Base-by-base conservation (phyloP, 1,284 basidiomycete genomes). In the Papiliotrema nemorosa region DNA sequence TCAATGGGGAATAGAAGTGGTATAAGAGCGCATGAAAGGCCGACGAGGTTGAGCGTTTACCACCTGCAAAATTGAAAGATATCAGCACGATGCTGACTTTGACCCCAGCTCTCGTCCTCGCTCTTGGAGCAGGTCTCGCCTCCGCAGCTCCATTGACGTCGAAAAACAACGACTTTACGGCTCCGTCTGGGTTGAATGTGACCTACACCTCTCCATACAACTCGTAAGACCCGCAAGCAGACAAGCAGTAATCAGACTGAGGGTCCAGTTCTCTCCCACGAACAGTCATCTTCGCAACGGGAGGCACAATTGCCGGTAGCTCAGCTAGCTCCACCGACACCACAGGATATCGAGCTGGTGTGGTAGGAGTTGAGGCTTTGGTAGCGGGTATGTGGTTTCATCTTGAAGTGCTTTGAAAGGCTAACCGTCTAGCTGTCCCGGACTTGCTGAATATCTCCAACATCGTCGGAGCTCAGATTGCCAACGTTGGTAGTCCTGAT, bases 221-320 rank as follows among this genome's bases (percentile, higher is more conserved):
- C 55, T 37, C 47, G 49, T 57, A 24, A 47, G 54, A 39, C 1
- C 20, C 12, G 16, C 7, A 5, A 31, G 12, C 25, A 21, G n/a
- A 5, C 6, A 9, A 37, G 18, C 3, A 4, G 3, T 21, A 20
- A 44, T 3, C 38, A n/a, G n/a, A n/a, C n/a, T n/a, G n/a, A n/a
- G n/a, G n/a, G n/a, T n/a, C 9, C 33, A 57, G 55, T 18, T 57
- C 61, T 6, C 50, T 63, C 5, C 61, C 61, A 18, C 49, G 47
- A 34, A 54, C 58, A 2, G 53, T 59, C 44, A 63, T 63, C 42
- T 49, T 63, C 26, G 59, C 62, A n/a, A 63, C 59, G 21, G 63
- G 63, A 7, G 64, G 64, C 0, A 67, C 62, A 1, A 67, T 67
- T 26, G 65, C 63, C 4, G 65, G 63, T 9, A 44, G 52, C 3